Conservation (phyloP, 2,329 filamentous ascomycete genomes). For the Fusarium hostae region DNA sequence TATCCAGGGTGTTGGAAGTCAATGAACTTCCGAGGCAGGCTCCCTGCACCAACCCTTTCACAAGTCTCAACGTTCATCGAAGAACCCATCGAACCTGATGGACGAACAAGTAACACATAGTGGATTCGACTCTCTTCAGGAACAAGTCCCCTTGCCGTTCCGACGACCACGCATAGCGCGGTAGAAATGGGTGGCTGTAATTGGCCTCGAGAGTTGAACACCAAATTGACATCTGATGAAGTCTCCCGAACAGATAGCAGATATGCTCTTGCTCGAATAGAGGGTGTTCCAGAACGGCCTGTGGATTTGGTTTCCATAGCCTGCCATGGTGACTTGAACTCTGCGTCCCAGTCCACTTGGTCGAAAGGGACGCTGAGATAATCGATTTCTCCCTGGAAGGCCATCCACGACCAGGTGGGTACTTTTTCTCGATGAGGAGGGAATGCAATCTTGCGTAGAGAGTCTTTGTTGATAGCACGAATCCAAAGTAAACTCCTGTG, state of each 20-base stretch:
- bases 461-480: neutral
- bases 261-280: neutral
- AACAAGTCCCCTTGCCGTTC: neutral
- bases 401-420: constrained; percentile 24
- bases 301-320: neutral
- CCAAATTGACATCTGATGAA: neutral
- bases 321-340: neutral
- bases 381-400: constrained; percentile 4
- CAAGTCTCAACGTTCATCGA: neutral
- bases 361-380: constrained; percentile 2
- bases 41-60: constrained; percentile 6
- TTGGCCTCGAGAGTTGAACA: neutral
- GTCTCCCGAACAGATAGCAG: neutral
- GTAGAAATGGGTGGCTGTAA: neutral
- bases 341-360: neutral
- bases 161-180: constrained; percentile 1
- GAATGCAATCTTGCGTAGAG: neutral
- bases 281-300: neutral
- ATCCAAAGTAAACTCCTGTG: constrained; percentile 7
- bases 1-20: neutral
- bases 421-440: neutral
- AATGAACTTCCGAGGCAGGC: neutral
- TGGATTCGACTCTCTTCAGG: neutral
- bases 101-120: constrained; percentile 1
- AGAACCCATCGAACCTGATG: neutral